Evolutionary conservation across 176 grass and related monocot genomes (phyloP).

Genomic region (Cenchrus fungigraminus): DNA sequence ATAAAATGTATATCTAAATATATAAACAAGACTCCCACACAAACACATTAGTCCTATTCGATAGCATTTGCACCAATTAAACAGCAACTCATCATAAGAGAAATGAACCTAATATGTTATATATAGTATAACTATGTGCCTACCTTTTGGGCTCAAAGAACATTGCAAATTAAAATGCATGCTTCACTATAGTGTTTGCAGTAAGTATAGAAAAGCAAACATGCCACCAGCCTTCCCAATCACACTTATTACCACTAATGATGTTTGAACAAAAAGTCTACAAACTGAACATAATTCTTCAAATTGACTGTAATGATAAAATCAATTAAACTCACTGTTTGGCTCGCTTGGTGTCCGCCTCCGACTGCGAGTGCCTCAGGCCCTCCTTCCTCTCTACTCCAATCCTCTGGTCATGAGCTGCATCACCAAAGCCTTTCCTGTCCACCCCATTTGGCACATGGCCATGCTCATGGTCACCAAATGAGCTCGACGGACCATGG

Average conservation of each 20-base stretch:
- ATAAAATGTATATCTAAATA: slow-evolving; percentile 1
- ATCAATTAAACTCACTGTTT: slow-evolving; percentile 70
- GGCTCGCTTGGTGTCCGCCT: slow-evolving; percentile 68
- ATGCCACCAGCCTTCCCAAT: background rate
- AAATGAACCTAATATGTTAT: background rate
- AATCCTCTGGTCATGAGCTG: slow-evolving; percentile 47
- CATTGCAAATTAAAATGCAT: background rate
- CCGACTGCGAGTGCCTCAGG: slow-evolving; percentile 60
- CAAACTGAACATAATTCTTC: background rate
- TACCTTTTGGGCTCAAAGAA: background rate
- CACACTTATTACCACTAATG: slow-evolving; percentile 7
- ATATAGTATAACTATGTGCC: background rate
- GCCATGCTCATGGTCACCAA: slow-evolving; percentile 46
- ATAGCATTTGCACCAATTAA: background rate
- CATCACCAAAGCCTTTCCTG: slow-evolving; percentile 51
- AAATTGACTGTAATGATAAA: slow-evolving; percentile 13
- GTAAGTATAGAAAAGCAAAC: background rate
- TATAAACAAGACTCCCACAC: slow-evolving; percentile 5
- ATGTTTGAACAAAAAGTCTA: slow-evolving; percentile 4
- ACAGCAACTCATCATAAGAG: background rate
- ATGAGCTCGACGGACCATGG: slow-evolving; percentile 20
- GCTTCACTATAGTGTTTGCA: background rate
- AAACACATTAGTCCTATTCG: background rate
- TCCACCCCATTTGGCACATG: slow-evolving; percentile 39
- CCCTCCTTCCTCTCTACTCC: slow-evolving; percentile 58